A percentile compares a stretch with the other conserved stretches of the same genome.
Conservation (phyloP, 495 filamentous ascomycete genomes). For the Chaetomium cochliodes region DNA sequence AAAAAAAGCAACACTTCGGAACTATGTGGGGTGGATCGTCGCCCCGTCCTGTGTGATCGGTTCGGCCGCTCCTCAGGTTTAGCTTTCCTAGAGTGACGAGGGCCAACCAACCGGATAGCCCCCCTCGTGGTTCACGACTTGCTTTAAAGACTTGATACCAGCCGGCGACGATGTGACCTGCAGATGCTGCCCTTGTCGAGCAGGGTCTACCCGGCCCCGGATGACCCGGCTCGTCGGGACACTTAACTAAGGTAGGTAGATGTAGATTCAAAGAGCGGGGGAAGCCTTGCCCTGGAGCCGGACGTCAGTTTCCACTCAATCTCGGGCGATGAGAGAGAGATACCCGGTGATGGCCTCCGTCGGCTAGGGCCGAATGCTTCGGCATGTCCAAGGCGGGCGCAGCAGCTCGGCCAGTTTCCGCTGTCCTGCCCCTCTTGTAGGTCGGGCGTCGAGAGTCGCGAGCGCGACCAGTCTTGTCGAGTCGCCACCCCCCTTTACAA, state of each 20-base stretch:
- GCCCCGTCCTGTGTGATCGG: too few species aligned
- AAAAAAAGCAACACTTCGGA: not conserved
- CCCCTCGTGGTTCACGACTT: not conserved
- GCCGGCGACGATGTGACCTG: slow-evolving; percentile 1
- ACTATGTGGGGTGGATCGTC: too few species aligned
- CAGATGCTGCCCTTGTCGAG: not conserved
- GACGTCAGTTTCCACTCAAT: not conserved
- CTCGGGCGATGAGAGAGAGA: not conserved
- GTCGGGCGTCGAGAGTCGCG: not conserved
- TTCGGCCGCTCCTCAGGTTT: too few species aligned
- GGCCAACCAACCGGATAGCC: slow-evolving; percentile 3
- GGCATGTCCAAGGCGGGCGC: slow-evolving; percentile 2
- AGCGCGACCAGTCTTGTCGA: slow-evolving; percentile 7
- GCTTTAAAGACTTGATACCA: not conserved
- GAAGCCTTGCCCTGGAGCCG: not conserved
- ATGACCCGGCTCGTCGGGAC: slow-evolving; percentile 6
- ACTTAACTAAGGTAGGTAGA: too few species aligned
- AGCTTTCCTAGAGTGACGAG: not conserved
- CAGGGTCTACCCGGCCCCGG: not conserved
- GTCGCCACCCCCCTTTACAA: not conserved
- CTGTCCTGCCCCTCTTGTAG: not conserved
- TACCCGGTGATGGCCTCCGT: not conserved
- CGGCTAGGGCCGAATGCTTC: not conserved
- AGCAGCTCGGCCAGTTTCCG: not conserved
- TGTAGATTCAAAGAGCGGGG: not conserved